Evolutionary conservation across 768 basidiomycete species (phyloP), one percentile per base, ranked within the genome.

Genomic region (Macrolepiota dolichaula): DNA sequence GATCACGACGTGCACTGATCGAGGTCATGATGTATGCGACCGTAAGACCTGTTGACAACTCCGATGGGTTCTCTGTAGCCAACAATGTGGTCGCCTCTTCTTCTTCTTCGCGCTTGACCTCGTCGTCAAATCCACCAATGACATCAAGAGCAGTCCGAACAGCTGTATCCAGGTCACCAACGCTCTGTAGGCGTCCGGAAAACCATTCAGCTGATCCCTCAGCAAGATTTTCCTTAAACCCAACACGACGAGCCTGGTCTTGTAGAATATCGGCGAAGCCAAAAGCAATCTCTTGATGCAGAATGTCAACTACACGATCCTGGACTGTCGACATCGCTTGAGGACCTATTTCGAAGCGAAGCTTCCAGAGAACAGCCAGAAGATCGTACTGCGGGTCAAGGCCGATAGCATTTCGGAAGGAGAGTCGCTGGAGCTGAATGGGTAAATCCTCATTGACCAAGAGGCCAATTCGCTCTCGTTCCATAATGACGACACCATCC

Each of bases 241-340:
- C 75, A 56, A 79, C 68, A 38, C 81, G 79, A 37, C 75, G 76
- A 1, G 83, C 83, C 69, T 88, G 83, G 68, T 91, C 89, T 57
- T 82, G 79, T 17, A 92, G 72, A 51, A 94, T 86, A 62, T 94
- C 92, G 7, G 83, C 80, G 62, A 89, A 87, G 1, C 89, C 84
- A 72, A 91, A 92, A 0, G 87, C 88, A 35, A 85, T 83, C 67
- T 93, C 91, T 70, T 93, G 91, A 57, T 85, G 88, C 57, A 89
- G 72, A 57, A 90, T 79, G 63, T 88, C 87, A 36, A 82, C 71
- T 15, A 89, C 72, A 55, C 83, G 78, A 58, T 70, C 77, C 68
- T 93, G 90, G 63, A 91, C 67, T 37, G 75, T 76, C 13, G 81
- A 75, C 66, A 88, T 77, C 36, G 80, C 73, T 52, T 81, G 82